Evolutionary conservation across 768 basidiomycete genomes (phyloP).

Genomic region (Vararia minispora): DNA sequence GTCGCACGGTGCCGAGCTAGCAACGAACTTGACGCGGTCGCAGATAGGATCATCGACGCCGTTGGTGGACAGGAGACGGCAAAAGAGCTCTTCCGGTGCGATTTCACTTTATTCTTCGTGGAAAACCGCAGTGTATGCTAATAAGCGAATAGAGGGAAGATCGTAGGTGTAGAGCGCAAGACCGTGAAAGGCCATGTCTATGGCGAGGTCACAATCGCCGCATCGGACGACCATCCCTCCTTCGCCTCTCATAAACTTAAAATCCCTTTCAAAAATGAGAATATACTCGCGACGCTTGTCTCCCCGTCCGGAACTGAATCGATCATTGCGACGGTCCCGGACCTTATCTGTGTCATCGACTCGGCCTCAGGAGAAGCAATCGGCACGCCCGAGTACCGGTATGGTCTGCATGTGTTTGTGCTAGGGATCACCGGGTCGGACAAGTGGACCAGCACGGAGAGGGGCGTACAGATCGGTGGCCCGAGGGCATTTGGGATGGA

Average conservation of each 20-base stretch:
- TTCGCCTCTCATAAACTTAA: conserved; percentile 8
- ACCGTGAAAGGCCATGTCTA: conserved; percentile 29
- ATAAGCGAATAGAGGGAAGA: too few species aligned
- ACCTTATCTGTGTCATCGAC: conserved; percentile 54
- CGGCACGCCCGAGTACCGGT: conserved; percentile 50
- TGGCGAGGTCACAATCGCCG: conserved; percentile 24
- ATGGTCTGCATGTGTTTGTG: conserved; percentile 50
- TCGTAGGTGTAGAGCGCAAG: conserved; percentile 36
- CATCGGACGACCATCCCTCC: too few species aligned
- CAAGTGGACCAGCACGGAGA: conserved; percentile 40
- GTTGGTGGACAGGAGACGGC: conserved; percentile 20
- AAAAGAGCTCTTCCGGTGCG: conserved; percentile 37
- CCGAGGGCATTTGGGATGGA: conserved; percentile 43
- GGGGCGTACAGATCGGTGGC: conserved; percentile 40
- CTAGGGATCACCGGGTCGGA: conserved; percentile 35
- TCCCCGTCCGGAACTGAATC: too few species aligned
- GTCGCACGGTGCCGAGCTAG: conserved; percentile 39
- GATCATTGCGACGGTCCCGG: conserved; percentile 53
- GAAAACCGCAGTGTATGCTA: too few species aligned
- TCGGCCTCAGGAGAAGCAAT: conserved; percentile 49
- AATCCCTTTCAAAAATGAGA: conserved; percentile 52
- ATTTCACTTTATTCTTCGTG: too few species aligned
- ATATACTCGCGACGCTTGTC: too few species aligned
- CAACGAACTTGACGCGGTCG: conserved; percentile 27
- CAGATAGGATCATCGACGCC: conserved; percentile 18